Evolutionary conservation across 2,329 filamentous ascomycete species (phyloP).

Genomic region (Penicillium rolfsii): DNA sequence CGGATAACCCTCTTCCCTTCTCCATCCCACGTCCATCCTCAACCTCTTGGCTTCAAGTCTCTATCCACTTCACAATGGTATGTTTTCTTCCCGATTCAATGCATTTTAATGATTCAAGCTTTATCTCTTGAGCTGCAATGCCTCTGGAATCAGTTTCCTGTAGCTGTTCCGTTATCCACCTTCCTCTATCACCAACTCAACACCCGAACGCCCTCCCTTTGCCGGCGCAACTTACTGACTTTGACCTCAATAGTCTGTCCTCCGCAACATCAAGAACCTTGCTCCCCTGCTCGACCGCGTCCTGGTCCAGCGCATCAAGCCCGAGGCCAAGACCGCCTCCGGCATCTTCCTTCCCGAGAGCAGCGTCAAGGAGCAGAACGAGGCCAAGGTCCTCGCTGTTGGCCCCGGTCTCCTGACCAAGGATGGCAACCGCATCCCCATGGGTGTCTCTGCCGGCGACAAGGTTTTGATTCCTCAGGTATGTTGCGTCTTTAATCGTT

Average conservation of each 20-base stretch:
- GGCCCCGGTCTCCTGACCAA: slow-evolving; percentile 86
- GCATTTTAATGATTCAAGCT: not conserved
- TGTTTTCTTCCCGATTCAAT: slow-evolving; percentile 8
- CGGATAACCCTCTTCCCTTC: slow-evolving; percentile 36
- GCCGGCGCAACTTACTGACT: slow-evolving; percentile 11
- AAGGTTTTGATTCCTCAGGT: slow-evolving; percentile 95
- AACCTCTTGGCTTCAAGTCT: slow-evolving; percentile 26
- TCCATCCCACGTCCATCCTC: slow-evolving; percentile 34
- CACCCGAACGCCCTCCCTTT: slow-evolving; percentile 1
- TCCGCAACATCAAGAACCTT: slow-evolving; percentile 95
- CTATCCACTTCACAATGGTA: slow-evolving; percentile 30
- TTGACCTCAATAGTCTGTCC: slow-evolving; percentile 53
- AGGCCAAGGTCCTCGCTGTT: slow-evolving; percentile 93
- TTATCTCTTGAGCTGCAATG: slow-evolving; percentile 1
- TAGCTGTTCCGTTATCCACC: not conserved
- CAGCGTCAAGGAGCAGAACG: slow-evolving; percentile 96
- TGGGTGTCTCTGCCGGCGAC: slow-evolving; percentile 82
- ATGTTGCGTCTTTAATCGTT: slow-evolving; percentile 39
- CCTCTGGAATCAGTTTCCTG: not conserved
- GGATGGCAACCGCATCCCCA: slow-evolving; percentile 83
- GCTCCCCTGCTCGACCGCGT: slow-evolving; percentile 96
- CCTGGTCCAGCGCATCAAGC: slow-evolving; percentile 96
- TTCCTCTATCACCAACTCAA: slow-evolving; percentile 5
- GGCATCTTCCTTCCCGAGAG: slow-evolving; percentile 98
- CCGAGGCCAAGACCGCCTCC: slow-evolving; percentile 91